phyloP scores from a whole-genome alignment of 768 basidiomycete genomes.

The Amanita pseudoporphyria region DNA sequence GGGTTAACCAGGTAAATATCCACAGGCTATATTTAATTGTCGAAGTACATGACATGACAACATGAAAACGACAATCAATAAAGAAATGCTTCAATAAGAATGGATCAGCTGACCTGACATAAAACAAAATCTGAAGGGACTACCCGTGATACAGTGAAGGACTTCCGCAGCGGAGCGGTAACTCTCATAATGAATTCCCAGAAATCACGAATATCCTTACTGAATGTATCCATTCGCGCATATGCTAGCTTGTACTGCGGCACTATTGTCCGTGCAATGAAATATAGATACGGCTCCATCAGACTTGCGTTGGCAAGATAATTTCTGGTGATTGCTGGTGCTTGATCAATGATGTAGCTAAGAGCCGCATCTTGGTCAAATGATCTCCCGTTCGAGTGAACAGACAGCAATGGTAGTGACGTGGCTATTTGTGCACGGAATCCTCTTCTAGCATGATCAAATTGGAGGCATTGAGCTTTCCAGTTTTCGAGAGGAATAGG shows the following conservation, averaged over 20 bases:
- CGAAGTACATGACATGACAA: constrained; percentile 12
- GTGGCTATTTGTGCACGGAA: constrained; percentile 8
- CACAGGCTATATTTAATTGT: constrained; percentile 33
- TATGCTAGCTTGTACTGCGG: neutral
- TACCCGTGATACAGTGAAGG: constrained; percentile 10
- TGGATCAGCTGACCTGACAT: constrained; percentile 27
- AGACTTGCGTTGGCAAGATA: constrained; percentile 6
- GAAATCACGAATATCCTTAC: neutral
- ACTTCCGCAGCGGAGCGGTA: constrained; percentile 6
- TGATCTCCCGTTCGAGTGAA: constrained; percentile 27
- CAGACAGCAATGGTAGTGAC: constrained; percentile 2
- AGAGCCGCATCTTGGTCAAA: constrained; percentile 42
- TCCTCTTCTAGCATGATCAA: constrained; percentile 29
- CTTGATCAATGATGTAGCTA: constrained; percentile 31
- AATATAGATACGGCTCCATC: constrained; percentile 16
- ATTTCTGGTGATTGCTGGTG: constrained; percentile 21
- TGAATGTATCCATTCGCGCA: neutral
- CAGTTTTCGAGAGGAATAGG: constrained; percentile 3
- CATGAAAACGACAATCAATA: constrained; percentile 11
- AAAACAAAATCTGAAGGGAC: constrained; percentile 27
- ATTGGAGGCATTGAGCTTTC: constrained; percentile 15
- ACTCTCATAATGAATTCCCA: neutral
- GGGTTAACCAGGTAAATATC: constrained; percentile 37
- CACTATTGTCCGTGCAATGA: constrained; percentile 15
- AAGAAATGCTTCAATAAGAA: constrained; percentile 16